phyloP scores from a whole-genome alignment of 768 basidiomycete species.

The Boletales sp. region DNA sequence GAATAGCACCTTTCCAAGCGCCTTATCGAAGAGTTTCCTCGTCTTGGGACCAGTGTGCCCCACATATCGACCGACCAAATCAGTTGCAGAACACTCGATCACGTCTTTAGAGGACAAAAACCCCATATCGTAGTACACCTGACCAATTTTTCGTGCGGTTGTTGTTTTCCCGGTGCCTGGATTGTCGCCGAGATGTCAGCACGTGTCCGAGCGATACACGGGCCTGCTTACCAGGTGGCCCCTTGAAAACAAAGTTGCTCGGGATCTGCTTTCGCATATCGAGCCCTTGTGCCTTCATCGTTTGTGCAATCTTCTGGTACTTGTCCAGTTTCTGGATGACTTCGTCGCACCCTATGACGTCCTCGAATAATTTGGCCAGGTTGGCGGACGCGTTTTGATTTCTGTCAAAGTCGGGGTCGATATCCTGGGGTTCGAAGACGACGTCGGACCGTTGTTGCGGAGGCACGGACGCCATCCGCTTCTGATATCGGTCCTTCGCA shows the following conservation, averaged over 20 bases:
- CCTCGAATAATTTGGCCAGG: slow-evolving; percentile 56
- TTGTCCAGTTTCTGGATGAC: slow-evolving; percentile 44
- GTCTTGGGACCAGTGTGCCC: slow-evolving; percentile 74
- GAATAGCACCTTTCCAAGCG: slow-evolving; percentile 66
- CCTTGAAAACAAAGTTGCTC: slow-evolving; percentile 66
- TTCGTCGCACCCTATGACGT: slow-evolving; percentile 59
- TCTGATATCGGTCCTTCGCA: slow-evolving; percentile 49
- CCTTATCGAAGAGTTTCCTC: slow-evolving; percentile 56
- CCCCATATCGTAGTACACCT: slow-evolving; percentile 66
- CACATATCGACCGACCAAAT: slow-evolving; percentile 67
- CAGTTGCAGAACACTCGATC: slow-evolving; percentile 65
- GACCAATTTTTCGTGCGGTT: slow-evolving; percentile 58
- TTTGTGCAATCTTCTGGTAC: slow-evolving; percentile 51
- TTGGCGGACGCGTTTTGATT: slow-evolving; percentile 44
- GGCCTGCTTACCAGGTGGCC: slow-evolving; percentile 52
- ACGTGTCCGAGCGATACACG: no score
- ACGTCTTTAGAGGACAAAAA: slow-evolving; percentile 50
- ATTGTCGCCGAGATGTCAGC: no score
- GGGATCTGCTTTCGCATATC: slow-evolving; percentile 53
- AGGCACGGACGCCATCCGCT: slow-evolving; percentile 32
- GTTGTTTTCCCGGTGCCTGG: slow-evolving; percentile 66
- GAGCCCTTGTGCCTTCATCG: slow-evolving; percentile 38
- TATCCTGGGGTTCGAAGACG: slow-evolving; percentile 47
- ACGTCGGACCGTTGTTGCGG: slow-evolving; percentile 23
- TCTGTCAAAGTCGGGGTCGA: slow-evolving; percentile 63